phyloP scores from a whole-genome alignment of 108 stramenopile species.

The Nitzschia putrida region DNA sequence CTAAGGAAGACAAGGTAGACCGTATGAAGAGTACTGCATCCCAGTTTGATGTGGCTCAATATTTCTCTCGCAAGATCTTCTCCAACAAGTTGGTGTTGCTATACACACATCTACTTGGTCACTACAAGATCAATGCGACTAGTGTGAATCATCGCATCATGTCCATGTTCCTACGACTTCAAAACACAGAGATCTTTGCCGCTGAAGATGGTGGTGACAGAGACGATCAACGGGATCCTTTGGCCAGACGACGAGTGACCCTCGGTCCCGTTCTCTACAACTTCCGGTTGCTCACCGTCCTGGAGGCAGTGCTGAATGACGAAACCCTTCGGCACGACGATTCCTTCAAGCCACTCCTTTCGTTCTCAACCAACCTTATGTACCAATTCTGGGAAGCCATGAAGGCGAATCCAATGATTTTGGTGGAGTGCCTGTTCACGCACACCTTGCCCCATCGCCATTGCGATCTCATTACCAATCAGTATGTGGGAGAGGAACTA shows the following conservation, averaged over 20 bases:
- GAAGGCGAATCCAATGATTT: conserved; percentile 73
- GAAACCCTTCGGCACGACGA: conserved; percentile 42
- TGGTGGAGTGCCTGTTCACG: conserved; percentile 77
- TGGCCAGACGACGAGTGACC: conserved; percentile 59
- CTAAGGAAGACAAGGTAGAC: conserved; percentile 40
- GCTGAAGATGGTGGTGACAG: conserved; percentile 37
- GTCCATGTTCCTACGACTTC: conserved; percentile 71
- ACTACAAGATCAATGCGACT: conserved; percentile 72
- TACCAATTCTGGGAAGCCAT: conserved; percentile 68
- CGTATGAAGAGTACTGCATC: conserved; percentile 68
- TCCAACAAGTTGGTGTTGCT: conserved; percentile 77
- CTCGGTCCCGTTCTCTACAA: conserved; percentile 88
- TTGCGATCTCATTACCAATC: conserved; percentile 70
- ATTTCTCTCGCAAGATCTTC: conserved; percentile 73
- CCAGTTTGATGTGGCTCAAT: conserved; percentile 71
- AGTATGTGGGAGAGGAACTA: conserved; percentile 82
- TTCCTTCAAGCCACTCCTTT: conserved; percentile 49
- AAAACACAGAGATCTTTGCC: conserved; percentile 53
- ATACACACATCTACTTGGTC: conserved; percentile 77
- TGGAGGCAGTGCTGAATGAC: conserved; percentile 78
- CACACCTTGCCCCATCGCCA: conserved; percentile 72
- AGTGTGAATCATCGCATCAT: conserved; percentile 81
- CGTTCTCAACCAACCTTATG: conserved; percentile 65
- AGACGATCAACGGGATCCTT: conserved; percentile 31
- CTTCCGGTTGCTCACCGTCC: conserved; percentile 60